Evolutionary conservation across 371 early-diverging fungal species (phyloP), one percentile per base, ranked within the genome.

Genomic region (Blakeslea trispora): DNA sequence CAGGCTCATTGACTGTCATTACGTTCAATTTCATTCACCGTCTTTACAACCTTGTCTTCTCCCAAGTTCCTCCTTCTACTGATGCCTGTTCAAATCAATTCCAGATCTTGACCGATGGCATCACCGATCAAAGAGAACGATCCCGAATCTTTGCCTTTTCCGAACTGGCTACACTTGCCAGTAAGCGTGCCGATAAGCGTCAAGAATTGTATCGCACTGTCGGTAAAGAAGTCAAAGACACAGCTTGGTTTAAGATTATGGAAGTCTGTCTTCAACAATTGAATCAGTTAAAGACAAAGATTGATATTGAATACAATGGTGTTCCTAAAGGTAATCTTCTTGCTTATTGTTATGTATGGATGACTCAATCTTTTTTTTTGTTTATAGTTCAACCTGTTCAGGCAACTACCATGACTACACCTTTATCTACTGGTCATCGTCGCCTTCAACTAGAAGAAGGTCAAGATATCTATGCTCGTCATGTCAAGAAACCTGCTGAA

Each of bases 241-340:
- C 76, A 13, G 68, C 73, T 11, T 84, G 83, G 81, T 59, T 69
- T 35, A 75, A 66, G 17, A 65, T 82, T 35, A 75, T 81, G 32
- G 32, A 41, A 1, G 71, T 73, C 22, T 81, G 82, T 40, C 61
- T 80, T 11, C 45, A 61, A 0, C 55, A 73, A 6, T 55, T 84
- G 17, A 50, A 66, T 15, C 63, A 68, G 24, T 45, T 74, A 22
- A 46, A 68, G 32, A 46, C 52, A 43, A 23, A 49, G 32, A 53
- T 79, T 42, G 64, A 67, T 23, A 47, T 55, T 4, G 75, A 75
- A 50, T 69, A 73, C 37, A 57, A 58, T 31, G 64, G 55, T n/a
- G 49, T 48, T 43, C 55, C 55, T 57, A 28, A 28, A 28, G 28
- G 28, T 28, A 28, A 28, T n/a, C n/a, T n/a, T n/a, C n/a, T n/a